These are phyloP conservation scores for Solanum stenotomum DNA, from an alignment of 257 asterid genomes.

Conservation along the genomic window DNA sequence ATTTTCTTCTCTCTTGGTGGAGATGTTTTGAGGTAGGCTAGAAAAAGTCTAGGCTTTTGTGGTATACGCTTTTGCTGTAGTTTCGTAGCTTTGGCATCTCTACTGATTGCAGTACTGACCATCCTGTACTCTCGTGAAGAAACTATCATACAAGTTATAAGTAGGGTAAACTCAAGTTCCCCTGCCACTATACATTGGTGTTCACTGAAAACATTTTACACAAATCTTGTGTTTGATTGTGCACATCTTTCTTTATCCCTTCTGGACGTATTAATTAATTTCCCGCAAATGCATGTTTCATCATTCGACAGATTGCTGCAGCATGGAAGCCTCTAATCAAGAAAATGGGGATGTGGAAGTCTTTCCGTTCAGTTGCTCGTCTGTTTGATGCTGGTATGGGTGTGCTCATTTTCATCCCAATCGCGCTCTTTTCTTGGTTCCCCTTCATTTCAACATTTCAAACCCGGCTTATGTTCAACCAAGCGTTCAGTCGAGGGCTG, in stretches of 20 bases:
- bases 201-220: not conserved
- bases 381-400: conserved; percentile 91
- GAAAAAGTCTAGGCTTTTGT: not conserved
- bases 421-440: conserved; percentile 88
- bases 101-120: not conserved
- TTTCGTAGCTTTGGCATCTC: not conserved
- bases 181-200: not conserved
- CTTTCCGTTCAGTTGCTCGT: conserved; percentile 77
- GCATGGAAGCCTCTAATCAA: conserved; percentile 92
- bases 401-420: conserved; percentile 70
- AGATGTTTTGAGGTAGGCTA: not conserved
- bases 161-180: not conserved
- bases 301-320: conserved; percentile 47
- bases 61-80: not conserved
- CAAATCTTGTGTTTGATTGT: not conserved
- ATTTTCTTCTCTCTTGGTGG: not conserved
- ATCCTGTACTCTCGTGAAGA: not conserved
- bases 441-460: conserved; percentile 94
- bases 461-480: conserved; percentile 97
- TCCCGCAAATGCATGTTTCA: not conserved
- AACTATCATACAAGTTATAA: not conserved
- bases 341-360: conserved; percentile 91
- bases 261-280: not conserved
- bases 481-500: conserved; percentile 95
- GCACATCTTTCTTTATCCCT: not conserved